Conservation (phyloP, 2,329 filamentous ascomycete species). For the Penicillium sp. region DNA sequence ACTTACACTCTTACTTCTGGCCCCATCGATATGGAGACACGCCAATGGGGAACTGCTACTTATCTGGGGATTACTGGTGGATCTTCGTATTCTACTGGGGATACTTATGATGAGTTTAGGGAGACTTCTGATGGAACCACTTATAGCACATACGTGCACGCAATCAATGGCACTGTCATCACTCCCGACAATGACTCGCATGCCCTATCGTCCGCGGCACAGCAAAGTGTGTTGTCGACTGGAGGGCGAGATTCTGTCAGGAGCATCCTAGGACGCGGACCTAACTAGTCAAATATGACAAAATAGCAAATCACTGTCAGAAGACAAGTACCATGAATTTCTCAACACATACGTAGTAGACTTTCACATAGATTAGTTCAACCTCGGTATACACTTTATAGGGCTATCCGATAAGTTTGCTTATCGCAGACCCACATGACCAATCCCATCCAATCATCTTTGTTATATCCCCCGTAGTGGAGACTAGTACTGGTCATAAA, state of each 20-base stretch:
- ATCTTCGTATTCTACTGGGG: slow-evolving; percentile 24
- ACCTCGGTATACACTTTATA: not conserved
- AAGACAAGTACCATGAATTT: too few species aligned
- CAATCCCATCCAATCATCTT: not conserved
- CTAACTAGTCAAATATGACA: slow-evolving; percentile 11
- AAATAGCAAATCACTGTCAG: not conserved
- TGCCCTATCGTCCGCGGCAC: not conserved
- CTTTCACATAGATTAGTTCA: too few species aligned
- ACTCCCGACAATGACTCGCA: slow-evolving; percentile 14
- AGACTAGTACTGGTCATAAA: not conserved
- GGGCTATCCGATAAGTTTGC: not conserved
- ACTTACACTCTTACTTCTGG: slow-evolving; percentile 54
- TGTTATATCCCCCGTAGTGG: not conserved
- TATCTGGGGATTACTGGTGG: slow-evolving; percentile 21
- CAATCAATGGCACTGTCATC: slow-evolving; percentile 26
- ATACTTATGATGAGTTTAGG: slow-evolving; percentile 26
- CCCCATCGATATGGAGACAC: slow-evolving; percentile 22
- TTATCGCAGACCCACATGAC: not conserved
- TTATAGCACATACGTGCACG: slow-evolving; percentile 22
- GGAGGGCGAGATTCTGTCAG: slow-evolving; percentile 26
- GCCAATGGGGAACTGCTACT: slow-evolving; percentile 26
- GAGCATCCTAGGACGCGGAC: slow-evolving; percentile 32
- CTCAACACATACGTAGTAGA: too few species aligned
- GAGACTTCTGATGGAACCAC: slow-evolving; percentile 19
- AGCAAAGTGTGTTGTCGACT: slow-evolving; percentile 5